phyloP scores from a whole-genome alignment of 345 rosid species.

The Moricandia moricandioides region DNA sequence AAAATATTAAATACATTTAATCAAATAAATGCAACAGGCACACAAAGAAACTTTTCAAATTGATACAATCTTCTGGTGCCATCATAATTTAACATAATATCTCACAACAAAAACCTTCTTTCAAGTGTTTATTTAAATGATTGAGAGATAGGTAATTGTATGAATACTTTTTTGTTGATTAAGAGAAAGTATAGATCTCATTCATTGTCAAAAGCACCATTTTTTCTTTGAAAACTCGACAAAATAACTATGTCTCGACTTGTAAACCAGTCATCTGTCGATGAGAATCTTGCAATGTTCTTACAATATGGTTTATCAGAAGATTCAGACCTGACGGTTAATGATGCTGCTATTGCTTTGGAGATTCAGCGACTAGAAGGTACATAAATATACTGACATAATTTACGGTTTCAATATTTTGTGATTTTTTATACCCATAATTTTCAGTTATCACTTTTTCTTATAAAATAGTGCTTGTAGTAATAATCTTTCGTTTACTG shows the following conservation, averaged over 20 bases:
- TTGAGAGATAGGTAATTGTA: not conserved
- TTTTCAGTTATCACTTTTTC: too few species aligned
- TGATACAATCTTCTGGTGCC: not conserved
- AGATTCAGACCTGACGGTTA: slow-evolving; percentile 9
- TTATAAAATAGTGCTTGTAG: too few species aligned
- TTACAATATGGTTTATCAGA: slow-evolving; percentile 22
- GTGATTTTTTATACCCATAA: too few species aligned
- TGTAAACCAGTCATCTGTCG: slow-evolving; percentile 10
- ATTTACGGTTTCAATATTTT: too few species aligned
- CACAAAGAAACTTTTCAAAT: not conserved
- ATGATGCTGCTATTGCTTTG: slow-evolving; percentile 23
- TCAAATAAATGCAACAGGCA: not conserved
- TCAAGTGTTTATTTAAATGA: not conserved
- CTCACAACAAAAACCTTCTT: not conserved
- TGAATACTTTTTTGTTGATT: not conserved
- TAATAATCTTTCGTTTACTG: too few species aligned
- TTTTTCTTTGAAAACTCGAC: not conserved
- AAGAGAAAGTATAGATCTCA: slow-evolving; percentile 3
- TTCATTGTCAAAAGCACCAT: not conserved
- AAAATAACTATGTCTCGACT: not conserved
- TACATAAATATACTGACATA: too few species aligned
- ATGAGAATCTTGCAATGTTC: slow-evolving; percentile 18
- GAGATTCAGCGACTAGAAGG: not conserved
- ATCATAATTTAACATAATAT: not conserved
- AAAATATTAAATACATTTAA: not conserved